Evolutionary conservation across 2,329 filamentous ascomycete genomes (phyloP).

Genomic region (Apiospora hydei): DNA sequence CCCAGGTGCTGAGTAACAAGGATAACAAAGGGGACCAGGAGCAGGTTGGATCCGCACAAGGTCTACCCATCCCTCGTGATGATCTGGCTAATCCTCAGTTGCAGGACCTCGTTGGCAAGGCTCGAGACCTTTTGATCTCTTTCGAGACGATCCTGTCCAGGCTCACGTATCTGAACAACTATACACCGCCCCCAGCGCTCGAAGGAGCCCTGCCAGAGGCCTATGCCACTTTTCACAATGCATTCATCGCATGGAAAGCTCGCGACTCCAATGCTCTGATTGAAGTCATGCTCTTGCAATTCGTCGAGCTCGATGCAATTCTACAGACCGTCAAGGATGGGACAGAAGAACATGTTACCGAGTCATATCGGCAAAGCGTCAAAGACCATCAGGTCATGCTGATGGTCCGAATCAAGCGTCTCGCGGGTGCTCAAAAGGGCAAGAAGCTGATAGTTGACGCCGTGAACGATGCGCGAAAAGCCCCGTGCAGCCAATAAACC

Average conservation of each 20-base stretch:
- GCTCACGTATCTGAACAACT: conserved; percentile 70
- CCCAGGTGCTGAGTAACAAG: conserved; percentile 79
- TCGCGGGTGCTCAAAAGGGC: conserved; percentile 75
- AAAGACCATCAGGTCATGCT: conserved; percentile 82
- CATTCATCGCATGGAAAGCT: conserved; percentile 85
- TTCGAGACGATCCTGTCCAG: conserved; percentile 78
- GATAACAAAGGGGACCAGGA: conserved; percentile 67
- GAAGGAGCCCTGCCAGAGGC: conserved; percentile 70
- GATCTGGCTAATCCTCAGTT: conserved; percentile 68
- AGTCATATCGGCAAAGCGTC: conserved; percentile 81
- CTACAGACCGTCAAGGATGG: conserved; percentile 84
- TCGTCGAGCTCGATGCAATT: conserved; percentile 84
- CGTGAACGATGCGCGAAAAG: conserved; percentile 73
- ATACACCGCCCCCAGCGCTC: conserved; percentile 68
- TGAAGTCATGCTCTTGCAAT: conserved; percentile 86
- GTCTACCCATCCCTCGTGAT: conserved; percentile 54
- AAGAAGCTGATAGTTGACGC: conserved; percentile 78
- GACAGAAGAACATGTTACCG: conserved; percentile 74
- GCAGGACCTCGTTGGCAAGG: conserved; percentile 78
- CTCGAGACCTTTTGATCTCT: conserved; percentile 77
- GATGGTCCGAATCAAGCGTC: conserved; percentile 79
- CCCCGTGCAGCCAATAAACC: conserved; percentile 69
- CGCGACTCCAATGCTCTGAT: conserved; percentile 79
- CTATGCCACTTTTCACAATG: conserved; percentile 78
- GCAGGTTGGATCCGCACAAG: conserved; percentile 55